Percentiles rank a stretch among this genome's conserved stretches.
Evolutionary conservation across 495 filamentous ascomycete genomes (phyloP).

Genomic region (Trichoderma orchidacearum): DNA sequence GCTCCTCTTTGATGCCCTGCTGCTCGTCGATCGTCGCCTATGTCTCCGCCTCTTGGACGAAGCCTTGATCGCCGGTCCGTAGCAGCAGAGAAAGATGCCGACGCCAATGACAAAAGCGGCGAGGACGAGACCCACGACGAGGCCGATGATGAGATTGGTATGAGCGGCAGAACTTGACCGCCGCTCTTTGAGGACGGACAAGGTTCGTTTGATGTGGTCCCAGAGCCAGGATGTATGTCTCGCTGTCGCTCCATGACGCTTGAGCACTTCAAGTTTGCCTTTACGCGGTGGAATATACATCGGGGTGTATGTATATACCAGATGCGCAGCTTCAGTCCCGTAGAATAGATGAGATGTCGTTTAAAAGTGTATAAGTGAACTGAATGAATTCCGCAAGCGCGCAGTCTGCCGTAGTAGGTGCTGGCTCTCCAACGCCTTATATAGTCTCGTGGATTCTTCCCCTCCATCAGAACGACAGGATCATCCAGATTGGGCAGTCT

Average conservation of each 20-base stretch:
- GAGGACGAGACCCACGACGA: constrained; percentile 7
- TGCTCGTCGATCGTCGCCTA: constrained; percentile 2
- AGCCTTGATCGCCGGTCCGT: constrained; percentile 5
- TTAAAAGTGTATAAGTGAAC: too few species aligned
- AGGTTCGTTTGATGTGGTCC: neutral
- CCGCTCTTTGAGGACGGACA: neutral
- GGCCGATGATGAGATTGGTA: constrained; percentile 5
- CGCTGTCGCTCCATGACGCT: neutral
- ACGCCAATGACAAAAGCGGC: constrained; percentile 4
- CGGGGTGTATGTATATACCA: too few species aligned
- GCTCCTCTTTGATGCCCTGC: constrained; percentile 3
- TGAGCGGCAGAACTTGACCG: neutral
- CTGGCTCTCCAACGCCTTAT: neutral
- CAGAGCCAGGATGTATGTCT: too few species aligned
- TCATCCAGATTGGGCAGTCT: neutral
- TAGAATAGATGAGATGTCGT: too few species aligned
- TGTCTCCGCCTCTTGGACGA: neutral
- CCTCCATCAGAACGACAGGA: neutral
- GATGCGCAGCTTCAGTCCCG: too few species aligned
- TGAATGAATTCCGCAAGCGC: too few species aligned
- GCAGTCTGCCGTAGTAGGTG: too few species aligned
- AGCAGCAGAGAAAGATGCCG: constrained; percentile 1
- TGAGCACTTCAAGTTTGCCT: neutral
- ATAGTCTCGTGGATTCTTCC: neutral
- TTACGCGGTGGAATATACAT: neutral